These are phyloP conservation scores for Pleurostoma richardsiae DNA, from an alignment of 2,329 filamentous ascomycete species.

Conservation along the genomic window DNA sequence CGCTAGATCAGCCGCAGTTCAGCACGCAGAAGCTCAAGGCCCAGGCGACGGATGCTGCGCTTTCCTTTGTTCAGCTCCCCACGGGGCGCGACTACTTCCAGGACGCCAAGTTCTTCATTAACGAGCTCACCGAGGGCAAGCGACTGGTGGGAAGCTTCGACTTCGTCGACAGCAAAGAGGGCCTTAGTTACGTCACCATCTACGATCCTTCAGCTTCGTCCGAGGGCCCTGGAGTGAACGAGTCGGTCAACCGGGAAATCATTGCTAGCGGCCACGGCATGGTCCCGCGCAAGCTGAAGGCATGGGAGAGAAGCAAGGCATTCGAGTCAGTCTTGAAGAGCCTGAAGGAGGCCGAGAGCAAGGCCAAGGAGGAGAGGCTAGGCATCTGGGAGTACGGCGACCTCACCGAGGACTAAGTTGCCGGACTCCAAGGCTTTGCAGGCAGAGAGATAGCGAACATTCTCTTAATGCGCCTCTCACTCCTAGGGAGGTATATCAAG, in stretches of 20 bases:
- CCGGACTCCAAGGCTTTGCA: background rate
- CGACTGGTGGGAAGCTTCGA: conserved; percentile 90
- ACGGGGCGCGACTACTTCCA: conserved; percentile 74
- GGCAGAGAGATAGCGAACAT: too few relatives aligned
- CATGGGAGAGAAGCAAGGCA: conserved; percentile 73
- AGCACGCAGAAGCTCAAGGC: conserved; percentile 73
- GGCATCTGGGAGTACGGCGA: conserved; percentile 99
- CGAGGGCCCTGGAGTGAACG: conserved; percentile 51
- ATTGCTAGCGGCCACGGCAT: conserved; percentile 80
- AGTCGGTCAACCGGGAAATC: conserved; percentile 87
- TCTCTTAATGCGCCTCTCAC: too few relatives aligned
- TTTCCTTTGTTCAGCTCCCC: conserved; percentile 88
- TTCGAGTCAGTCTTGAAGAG: conserved; percentile 67
- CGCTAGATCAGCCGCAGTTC: conserved; percentile 78
- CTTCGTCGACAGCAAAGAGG: conserved; percentile 72
- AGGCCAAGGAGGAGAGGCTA: conserved; percentile 73
- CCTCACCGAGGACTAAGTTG: conserved; percentile 73
- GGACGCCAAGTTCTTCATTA: conserved; percentile 73
- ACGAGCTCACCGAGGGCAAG: conserved; percentile 67
- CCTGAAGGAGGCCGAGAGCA: conserved; percentile 66
- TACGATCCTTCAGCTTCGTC: conserved; percentile 68
- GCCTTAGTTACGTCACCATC: conserved; percentile 78
- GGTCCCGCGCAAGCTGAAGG: conserved; percentile 86
- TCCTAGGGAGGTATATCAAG: too few relatives aligned
- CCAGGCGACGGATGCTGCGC: conserved; percentile 80